A percentile compares a stretch with the other conserved stretches of the same genome.
These are phyloP conservation scores for Phyllachora maydis DNA, from an alignment of 2,329 filamentous ascomycete species.

Conservation along the genomic window DNA sequence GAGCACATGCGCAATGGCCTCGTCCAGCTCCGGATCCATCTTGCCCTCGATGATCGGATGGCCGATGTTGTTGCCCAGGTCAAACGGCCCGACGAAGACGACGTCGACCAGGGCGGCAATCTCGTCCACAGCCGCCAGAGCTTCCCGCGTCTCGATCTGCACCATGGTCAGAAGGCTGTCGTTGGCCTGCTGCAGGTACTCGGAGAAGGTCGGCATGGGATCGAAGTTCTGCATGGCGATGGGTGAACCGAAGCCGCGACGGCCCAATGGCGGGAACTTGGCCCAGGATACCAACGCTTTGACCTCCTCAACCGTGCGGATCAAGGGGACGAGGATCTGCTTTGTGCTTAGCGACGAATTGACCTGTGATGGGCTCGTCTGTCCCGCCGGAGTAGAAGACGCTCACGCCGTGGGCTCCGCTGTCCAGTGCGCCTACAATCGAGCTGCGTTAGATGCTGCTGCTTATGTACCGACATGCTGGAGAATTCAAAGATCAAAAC, in stretches of 20 bases:
- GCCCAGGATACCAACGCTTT: slow-evolving; percentile 24
- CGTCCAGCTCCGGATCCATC: slow-evolving; percentile 34
- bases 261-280: slow-evolving; percentile 34
- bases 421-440: slow-evolving; percentile 28
- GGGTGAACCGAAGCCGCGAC: slow-evolving; percentile 33
- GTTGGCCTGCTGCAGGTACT: slow-evolving; percentile 36
- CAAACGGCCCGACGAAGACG: slow-evolving; percentile 45
- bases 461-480: slow-evolving; percentile 1
- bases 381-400: neutral
- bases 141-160: slow-evolving; percentile 46
- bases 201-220: slow-evolving; percentile 23
- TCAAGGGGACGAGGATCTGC: slow-evolving; percentile 28
- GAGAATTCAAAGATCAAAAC: neutral
- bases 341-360: no score
- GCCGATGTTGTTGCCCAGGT: slow-evolving; percentile 42
- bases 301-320: slow-evolving; percentile 31
- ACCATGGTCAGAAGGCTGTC: slow-evolving; percentile 39
- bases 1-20: slow-evolving; percentile 36
- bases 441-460: neutral
- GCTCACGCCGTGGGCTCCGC: slow-evolving; percentile 32
- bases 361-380: slow-evolving; percentile 1
- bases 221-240: slow-evolving; percentile 28
- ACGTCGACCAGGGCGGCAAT: slow-evolving; percentile 44
- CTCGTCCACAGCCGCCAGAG: slow-evolving; percentile 35
- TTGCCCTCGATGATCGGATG: slow-evolving; percentile 38